phyloP scores from a whole-genome alignment of 2,329 filamentous ascomycete species.

The Hirsutella rhossiliensis region DNA sequence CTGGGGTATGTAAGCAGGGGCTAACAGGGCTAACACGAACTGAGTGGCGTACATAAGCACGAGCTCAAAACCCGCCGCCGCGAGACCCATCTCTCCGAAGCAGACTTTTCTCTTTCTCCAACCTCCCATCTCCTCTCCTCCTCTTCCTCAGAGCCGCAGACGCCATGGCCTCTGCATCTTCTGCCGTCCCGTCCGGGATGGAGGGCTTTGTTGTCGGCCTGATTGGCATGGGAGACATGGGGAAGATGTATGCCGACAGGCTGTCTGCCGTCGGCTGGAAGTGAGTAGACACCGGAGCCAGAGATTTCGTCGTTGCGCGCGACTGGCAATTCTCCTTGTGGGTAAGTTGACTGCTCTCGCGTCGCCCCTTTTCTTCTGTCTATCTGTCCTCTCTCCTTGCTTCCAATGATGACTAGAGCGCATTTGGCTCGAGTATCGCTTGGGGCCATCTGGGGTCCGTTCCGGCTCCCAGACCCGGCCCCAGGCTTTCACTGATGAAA shows the following conservation, averaged over 20 bases:
- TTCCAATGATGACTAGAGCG: constrained; percentile 97
- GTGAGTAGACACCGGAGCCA: constrained; percentile 35
- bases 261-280: constrained; percentile 92
- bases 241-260: constrained; percentile 89
- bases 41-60: constrained; percentile 1
- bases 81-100: neutral
- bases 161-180: constrained; percentile 16
- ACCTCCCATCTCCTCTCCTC: constrained; percentile 3
- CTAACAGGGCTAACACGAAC: too few species aligned
- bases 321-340: neutral
- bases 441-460: constrained; percentile 51
- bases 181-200: constrained; percentile 32
- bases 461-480: constrained; percentile 56
- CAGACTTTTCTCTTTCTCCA: constrained; percentile 5
- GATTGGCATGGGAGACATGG: constrained; percentile 99
- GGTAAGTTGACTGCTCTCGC: constrained; percentile 20
- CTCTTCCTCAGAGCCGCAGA: constrained; percentile 13
- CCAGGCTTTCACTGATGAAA: constrained; percentile 91
- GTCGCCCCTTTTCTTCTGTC: too few species aligned
- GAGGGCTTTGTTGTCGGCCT: constrained; percentile 73
- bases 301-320: too few species aligned
- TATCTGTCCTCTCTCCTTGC: constrained; percentile 7
- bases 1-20: too few species aligned
- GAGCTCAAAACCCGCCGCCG: neutral
- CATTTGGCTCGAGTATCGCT: constrained; percentile 99